Evolutionary conservation across 441 rosid genomes (phyloP).

Genomic region (Mallotus repandus): DNA sequence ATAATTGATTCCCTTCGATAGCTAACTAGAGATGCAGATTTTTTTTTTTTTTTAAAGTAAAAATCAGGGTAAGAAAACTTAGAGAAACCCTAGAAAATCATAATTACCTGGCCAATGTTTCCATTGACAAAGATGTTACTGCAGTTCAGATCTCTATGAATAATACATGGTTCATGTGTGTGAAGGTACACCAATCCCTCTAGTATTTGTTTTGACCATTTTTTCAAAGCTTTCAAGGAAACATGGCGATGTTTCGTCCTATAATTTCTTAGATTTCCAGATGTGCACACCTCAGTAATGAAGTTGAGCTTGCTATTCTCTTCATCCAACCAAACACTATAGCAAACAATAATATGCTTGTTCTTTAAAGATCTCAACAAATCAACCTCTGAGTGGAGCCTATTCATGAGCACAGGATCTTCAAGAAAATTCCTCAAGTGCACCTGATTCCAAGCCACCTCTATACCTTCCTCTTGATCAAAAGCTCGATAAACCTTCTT

Average conservation of each 20-base stretch:
- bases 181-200: slow-evolving; percentile 70
- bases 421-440: slow-evolving; percentile 47
- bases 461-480: slow-evolving; percentile 71
- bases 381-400: slow-evolving; percentile 64
- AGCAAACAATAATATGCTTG: slow-evolving; percentile 59
- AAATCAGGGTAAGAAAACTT: slow-evolving; percentile 1
- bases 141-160: slow-evolving; percentile 69
- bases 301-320: slow-evolving; percentile 51
- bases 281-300: slow-evolving; percentile 70
- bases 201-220: slow-evolving; percentile 69
- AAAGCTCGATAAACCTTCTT: slow-evolving; percentile 73
- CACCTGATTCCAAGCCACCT: slow-evolving; percentile 82
- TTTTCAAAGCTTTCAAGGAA: slow-evolving; percentile 71
- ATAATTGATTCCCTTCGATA: neutral
- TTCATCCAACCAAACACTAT: slow-evolving; percentile 55
- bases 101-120: slow-evolving; percentile 54
- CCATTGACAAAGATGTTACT: slow-evolving; percentile 76
- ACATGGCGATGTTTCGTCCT: slow-evolving; percentile 73
- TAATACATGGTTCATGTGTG: slow-evolving; percentile 62
- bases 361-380: slow-evolving; percentile 59
- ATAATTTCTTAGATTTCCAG: slow-evolving; percentile 62
- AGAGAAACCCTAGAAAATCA: no score
- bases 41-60: no score
- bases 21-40: no score
- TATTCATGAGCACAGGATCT: slow-evolving; percentile 48